Evolutionary conservation across 805 yeast genomes (phyloP), one percentile per base, ranked within the genome.

Genomic region (Wickerhamiella shivajii): DNA sequence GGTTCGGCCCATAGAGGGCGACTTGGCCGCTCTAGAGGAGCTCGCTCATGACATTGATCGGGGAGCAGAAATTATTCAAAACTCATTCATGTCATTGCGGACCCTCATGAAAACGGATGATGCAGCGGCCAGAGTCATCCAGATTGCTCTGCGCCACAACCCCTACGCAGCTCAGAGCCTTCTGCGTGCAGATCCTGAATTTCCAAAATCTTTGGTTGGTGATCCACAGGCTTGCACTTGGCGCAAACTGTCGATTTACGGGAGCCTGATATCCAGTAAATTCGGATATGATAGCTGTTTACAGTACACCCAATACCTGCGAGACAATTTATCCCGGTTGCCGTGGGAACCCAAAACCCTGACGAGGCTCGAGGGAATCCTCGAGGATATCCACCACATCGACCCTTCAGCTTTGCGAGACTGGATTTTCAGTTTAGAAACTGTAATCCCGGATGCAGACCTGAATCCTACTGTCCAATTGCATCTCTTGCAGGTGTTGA

Each of bases 91-190:
- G 5, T 23, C 45, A n/a, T 44, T 51, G 17, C 14, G 22, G 34
- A 40, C 21, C 24, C 36, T 17, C 36, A 36, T 28, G 59, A 16
- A 4, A 11, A 26, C 14, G 40, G 4, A 32, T 25, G 12, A 31
- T 34, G 20, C 14, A 3, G 52, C 72, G 1, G 66, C 71, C 10
- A 60, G 83, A 39, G 60, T 77, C 18, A 58, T 84, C 38, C 74
- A 78, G 0, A 64, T 80, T 4, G 55, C 85, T 4, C 52, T 83
- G 28, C 64, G 94, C 45, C 83, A 83, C 50, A 84, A 84, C 49
- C 72, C 71, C 2, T 67, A 66, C 2, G 83, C 84, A 0, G 45
- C 45, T 4, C 20, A 37, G 19, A 20, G 18, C 4, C 31, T 44
- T 15, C 20, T 35, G 17, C 26, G 17, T 8, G 26, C 34, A 7